Base-by-base conservation (phyloP, 495 filamentous ascomycete genomes). In the Aspergillus sclerotioniger region DNA sequence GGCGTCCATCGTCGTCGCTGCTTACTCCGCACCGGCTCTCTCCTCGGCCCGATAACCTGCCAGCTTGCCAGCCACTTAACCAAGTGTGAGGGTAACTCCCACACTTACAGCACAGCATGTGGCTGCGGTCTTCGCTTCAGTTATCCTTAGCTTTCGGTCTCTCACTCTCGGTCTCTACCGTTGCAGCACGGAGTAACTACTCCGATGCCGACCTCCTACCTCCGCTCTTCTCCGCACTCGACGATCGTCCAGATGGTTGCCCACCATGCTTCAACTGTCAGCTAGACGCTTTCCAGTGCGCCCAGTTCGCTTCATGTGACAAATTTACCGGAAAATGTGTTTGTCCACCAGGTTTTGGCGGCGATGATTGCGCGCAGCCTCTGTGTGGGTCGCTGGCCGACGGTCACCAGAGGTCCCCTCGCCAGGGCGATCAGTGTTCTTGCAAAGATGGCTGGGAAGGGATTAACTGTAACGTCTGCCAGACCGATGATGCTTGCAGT, bases 391-490 rank as follows among this genome's bases (percentile, higher is more conserved):
- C 92, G n/a, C 80, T 97, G 19, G 82, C 88, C 16, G 87, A 89
- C 63, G 91, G 90, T 31, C 77, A 77, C 54, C 84, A 96, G 59
- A 83, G 94, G 62, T 77, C 86, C 15, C 82, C 85, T 60, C 83
- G 92, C 66, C 70, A 84, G 44, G 84, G 80, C 45, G 77, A 85
- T 15, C 74, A 78, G 33, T 98, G 94, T 73, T 75, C 92, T 25
- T 98, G 94, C 73, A 86, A 92, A 60, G 91, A 96, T 32, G 94
- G 95, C 48, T 98, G 94, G 94, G 83, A 83, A n/a, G 94, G 94
- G 59, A 92, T 98, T 73, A 98, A 98, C 79, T 98, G 94, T 81
- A 98, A 98, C 68, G 90, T 98, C 54, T 98, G 94, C 74, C 82
- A 87, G 46, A 83, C 84, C 15, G 80, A 98, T 68, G 75, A 87